Evolutionary conservation across 2,329 filamentous ascomycete species (phyloP).

Genomic region (Penicillium griseofulvum): DNA sequence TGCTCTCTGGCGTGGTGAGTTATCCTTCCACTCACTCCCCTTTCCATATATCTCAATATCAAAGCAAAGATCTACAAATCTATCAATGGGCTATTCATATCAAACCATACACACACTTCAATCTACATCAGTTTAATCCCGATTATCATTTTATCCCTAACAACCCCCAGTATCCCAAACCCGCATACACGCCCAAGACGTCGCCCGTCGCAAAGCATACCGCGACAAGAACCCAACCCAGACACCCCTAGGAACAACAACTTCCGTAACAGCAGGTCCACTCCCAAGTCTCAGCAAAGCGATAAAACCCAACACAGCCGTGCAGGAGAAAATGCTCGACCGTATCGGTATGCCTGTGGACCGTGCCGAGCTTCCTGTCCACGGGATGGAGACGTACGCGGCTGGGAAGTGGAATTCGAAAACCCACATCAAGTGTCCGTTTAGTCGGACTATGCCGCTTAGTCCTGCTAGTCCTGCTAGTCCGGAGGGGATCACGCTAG

Average conservation of each 20-base stretch:
- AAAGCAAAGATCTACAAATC: neutral
- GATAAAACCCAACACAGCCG: neutral
- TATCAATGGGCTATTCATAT: neutral
- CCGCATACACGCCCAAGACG: constrained; percentile 28
- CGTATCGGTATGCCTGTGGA: constrained; percentile 9
- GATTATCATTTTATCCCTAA: neutral
- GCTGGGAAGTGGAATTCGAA: neutral
- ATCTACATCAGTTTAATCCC: too few species aligned
- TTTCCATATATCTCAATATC: neutral
- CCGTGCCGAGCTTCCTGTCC: constrained; percentile 17
- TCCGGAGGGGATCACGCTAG: neutral
- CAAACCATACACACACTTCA: too few species aligned
- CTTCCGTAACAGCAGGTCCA: neutral
- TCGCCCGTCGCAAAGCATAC: constrained; percentile 33
- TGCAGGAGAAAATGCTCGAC: constrained; percentile 30
- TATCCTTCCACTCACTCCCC: neutral
- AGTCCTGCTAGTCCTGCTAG: neutral
- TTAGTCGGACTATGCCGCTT: neutral
- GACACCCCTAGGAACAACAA: constrained; percentile 3
- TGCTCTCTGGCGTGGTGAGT: constrained; percentile 36
- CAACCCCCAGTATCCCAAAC: constrained; percentile 22
- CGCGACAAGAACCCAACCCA: constrained; percentile 9
- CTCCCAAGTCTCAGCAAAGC: neutral
- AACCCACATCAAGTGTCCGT: neutral
- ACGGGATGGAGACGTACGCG: constrained; percentile 7